phyloP scores from a whole-genome alignment of 352 stramenopile species.

The Phytophthora megakarya region DNA sequence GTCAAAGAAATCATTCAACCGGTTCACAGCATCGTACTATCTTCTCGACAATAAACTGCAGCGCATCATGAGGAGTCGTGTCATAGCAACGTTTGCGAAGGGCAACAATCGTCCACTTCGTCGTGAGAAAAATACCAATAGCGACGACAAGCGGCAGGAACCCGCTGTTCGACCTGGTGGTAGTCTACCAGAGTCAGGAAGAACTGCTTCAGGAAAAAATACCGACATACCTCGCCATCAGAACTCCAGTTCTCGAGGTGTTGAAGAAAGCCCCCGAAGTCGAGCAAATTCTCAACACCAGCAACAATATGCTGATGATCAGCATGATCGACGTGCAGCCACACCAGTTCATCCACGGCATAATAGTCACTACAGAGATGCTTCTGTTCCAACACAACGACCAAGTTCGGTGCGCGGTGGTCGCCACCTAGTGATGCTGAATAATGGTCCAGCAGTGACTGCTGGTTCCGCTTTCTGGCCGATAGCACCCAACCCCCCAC shows the following conservation, averaged over 20 bases:
- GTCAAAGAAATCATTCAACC: constrained; percentile 63
- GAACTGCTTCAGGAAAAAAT: constrained; percentile 6
- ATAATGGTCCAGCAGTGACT: constrained; percentile 20
- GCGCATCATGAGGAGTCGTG: constrained; percentile 44
- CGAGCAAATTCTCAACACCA: constrained; percentile 19
- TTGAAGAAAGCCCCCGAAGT: constrained; percentile 20
- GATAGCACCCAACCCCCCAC: constrained; percentile 29
- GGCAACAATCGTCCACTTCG: constrained; percentile 6
- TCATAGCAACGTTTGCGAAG: background rate
- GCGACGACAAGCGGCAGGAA: constrained; percentile 16
- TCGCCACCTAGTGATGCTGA: constrained; percentile 53
- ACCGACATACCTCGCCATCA: constrained; percentile 9
- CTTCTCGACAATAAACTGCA: constrained; percentile 69
- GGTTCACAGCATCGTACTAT: constrained; percentile 75
- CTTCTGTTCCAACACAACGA: constrained; percentile 19
- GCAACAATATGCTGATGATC: constrained; percentile 17
- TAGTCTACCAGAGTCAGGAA: constrained; percentile 4
- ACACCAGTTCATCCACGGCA: constrained; percentile 21
- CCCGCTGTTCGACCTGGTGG: constrained; percentile 12
- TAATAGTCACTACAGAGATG: background rate
- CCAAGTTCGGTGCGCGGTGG: constrained; percentile 56
- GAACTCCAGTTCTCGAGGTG: constrained; percentile 4
- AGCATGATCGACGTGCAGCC: constrained; percentile 18
- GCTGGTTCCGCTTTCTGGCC: constrained; percentile 19
- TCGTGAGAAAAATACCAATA: constrained; percentile 13